Conservation (phyloP, 768 basidiomycete genomes). For the Amanita rimosa region DNA sequence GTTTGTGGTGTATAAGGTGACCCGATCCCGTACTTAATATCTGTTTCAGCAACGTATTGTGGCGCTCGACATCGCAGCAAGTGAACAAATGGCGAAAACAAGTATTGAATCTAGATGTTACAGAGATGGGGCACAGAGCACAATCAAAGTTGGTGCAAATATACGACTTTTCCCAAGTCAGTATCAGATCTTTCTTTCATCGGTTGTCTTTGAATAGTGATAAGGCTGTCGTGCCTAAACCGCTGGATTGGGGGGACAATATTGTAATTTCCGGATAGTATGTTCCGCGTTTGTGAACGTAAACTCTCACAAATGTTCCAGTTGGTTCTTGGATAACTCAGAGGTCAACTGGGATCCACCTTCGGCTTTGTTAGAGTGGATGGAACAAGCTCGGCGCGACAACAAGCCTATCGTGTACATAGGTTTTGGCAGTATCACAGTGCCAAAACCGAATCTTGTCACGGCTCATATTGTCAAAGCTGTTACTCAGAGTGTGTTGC, state of each 20-base stretch:
- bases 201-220: neutral
- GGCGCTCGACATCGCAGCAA: conserved; percentile 54
- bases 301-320: conserved; percentile 10
- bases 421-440: conserved; percentile 61
- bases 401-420: conserved; percentile 58
- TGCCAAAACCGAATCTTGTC: conserved; percentile 44
- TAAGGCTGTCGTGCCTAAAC: conserved; percentile 40
- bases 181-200: neutral
- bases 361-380: conserved; percentile 36
- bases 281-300: conserved; percentile 11
- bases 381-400: conserved; percentile 42
- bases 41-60: conserved; percentile 40
- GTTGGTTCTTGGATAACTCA: conserved; percentile 59
- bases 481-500: conserved; percentile 40
- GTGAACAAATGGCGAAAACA: conserved; percentile 57
- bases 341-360: conserved; percentile 50
- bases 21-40: neutral
- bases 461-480: conserved; percentile 48
- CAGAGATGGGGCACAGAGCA: conserved; percentile 48
- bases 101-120: conserved; percentile 33
- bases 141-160: conserved; percentile 53
- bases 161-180: conserved; percentile 55
- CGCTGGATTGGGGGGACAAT: conserved; percentile 49
- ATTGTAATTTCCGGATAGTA: conserved; percentile 47
- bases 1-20: conserved; percentile 16